phyloP scores from a whole-genome alignment of 129 eudicot species.

The Helianthus annuus region DNA sequence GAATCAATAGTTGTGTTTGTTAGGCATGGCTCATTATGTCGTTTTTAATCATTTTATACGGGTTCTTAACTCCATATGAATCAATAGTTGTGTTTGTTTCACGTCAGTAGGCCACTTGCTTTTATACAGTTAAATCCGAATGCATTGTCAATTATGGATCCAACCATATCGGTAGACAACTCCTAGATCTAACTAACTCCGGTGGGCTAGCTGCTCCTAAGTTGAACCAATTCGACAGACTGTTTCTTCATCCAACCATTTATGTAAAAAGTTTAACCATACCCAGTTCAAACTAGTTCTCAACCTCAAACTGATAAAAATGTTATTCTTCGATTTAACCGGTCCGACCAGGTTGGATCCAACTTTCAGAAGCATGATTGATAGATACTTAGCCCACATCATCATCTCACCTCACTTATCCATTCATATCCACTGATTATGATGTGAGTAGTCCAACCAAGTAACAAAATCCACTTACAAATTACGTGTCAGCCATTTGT shows the following conservation, averaged over 20 bases:
- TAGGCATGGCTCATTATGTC: background rate
- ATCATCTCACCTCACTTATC: background rate
- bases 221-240: too few relatives aligned
- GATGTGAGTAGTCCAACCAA: background rate
- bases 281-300: too few relatives aligned
- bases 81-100: background rate
- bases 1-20: background rate
- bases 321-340: too few relatives aligned
- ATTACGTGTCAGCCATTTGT: conserved; percentile 13
- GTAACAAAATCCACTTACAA: background rate
- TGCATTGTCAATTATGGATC: too few relatives aligned
- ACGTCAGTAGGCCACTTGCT: too few relatives aligned
- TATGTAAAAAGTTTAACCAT: too few relatives aligned
- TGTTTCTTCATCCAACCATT: too few relatives aligned
- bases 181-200: too few relatives aligned
- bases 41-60: background rate
- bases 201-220: too few relatives aligned
- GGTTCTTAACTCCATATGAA: background rate
- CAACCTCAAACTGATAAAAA: too few relatives aligned
- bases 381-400: background rate
- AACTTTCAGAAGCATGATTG: background rate
- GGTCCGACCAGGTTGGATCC: background rate
- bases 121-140: too few relatives aligned
- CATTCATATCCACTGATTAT: background rate
- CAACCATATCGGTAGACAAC: too few relatives aligned